phyloP scores from a whole-genome alignment of 306 rosid genomes.

The Gillenia trifoliata region DNA sequence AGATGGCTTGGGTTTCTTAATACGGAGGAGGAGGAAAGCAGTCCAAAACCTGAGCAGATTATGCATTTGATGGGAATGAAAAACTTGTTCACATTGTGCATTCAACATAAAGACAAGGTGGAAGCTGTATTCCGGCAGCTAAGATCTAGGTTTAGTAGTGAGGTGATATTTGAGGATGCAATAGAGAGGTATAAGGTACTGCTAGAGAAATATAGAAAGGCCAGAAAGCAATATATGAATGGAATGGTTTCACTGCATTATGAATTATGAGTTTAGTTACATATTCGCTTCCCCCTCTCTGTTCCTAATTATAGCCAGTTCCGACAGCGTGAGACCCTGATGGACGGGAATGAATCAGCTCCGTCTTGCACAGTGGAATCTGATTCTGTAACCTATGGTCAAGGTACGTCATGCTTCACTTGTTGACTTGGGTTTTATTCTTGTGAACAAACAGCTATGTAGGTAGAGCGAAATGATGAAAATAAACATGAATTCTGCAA shows the following conservation, averaged over 20 bases:
- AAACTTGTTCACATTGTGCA: conserved; percentile 29
- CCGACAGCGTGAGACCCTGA: not conserved
- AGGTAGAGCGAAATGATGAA: not conserved
- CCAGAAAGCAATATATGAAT: conserved; percentile 61
- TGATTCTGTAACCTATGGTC: not conserved
- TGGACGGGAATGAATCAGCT: conserved; percentile 1
- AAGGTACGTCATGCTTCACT: not conserved
- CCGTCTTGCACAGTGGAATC: not conserved
- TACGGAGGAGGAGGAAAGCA: conserved; percentile 27
- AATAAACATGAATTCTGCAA: not conserved
- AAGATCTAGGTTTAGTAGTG: conserved; percentile 59
- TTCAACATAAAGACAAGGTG: conserved; percentile 35
- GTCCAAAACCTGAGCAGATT: conserved; percentile 22
- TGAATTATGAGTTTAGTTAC: conserved; percentile 25
- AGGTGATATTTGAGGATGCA: conserved; percentile 53
- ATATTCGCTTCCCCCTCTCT: not conserved
- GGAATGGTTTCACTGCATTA: conserved; percentile 77
- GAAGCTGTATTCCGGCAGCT: conserved; percentile 50
- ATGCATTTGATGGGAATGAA: conserved; percentile 30
- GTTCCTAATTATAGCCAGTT: not conserved
- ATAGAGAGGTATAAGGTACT: conserved; percentile 41
- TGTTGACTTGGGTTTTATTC: not conserved
- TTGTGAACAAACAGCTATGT: not conserved
- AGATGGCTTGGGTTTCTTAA: conserved; percentile 53
- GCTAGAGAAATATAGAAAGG: conserved; percentile 55